Percentiles rank a stretch among this genome's conserved stretches.
phyloP scores from a whole-genome alignment of 345 rosid species.

The Rhodamnia argentea region DNA sequence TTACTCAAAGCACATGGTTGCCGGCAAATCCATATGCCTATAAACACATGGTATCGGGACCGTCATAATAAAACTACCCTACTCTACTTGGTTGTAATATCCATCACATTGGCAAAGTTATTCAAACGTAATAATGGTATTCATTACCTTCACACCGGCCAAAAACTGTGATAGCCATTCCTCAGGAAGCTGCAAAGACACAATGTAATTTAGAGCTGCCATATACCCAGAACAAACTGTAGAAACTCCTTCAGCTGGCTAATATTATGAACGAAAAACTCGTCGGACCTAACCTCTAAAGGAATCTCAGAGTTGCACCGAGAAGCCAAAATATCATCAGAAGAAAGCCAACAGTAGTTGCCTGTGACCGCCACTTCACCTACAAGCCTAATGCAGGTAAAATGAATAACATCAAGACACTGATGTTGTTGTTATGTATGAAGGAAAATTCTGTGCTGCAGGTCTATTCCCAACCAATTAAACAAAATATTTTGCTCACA shows the following conservation, averaged over 20 bases:
- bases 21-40: neutral
- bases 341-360: constrained; percentile 35
- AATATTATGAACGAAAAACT: neutral
- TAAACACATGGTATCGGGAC: neutral
- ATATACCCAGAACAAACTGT: neutral
- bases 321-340: constrained; percentile 14
- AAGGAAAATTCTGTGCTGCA: neutral
- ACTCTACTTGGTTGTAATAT: neutral
- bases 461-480: neutral
- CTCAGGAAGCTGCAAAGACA: constrained; percentile 35
- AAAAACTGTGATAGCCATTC: constrained; percentile 62
- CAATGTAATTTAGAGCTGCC: neutral
- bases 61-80: neutral
- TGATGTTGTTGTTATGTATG: neutral
- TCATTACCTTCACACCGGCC: constrained; percentile 51
- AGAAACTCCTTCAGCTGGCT: neutral
- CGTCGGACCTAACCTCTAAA: constrained; percentile 17
- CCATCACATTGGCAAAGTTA: neutral
- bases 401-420: neutral
- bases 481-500: neutral
- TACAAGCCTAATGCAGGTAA: constrained; percentile 25
- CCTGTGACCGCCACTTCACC: constrained; percentile 39
- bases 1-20: neutral
- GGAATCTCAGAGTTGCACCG: constrained; percentile 9
- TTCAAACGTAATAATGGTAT: neutral